A percentile compares a stretch with the other conserved stretches of the same genome.
Evolutionary conservation across 2,329 filamentous ascomycete genomes (phyloP).

Genomic region (Clonostachys sp.): DNA sequence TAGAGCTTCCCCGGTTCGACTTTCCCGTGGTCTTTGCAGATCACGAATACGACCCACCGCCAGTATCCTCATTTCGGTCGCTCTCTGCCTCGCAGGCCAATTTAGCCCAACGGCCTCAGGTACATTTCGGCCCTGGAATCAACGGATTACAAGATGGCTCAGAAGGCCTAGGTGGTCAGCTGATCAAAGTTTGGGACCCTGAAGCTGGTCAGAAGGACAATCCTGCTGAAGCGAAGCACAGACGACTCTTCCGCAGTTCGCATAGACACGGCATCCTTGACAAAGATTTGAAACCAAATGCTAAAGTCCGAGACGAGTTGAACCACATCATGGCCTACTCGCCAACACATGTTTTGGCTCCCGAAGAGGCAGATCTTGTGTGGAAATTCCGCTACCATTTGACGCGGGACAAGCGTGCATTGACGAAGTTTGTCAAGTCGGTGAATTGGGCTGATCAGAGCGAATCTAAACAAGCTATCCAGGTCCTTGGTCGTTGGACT

Average conservation of each 20-base stretch:
- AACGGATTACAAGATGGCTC: slow-evolving; percentile 57
- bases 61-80: slow-evolving; percentile 71
- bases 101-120: slow-evolving; percentile 76
- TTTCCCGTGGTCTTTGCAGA: slow-evolving; percentile 95
- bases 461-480: slow-evolving; percentile 84
- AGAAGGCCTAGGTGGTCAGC: slow-evolving; percentile 45
- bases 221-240: slow-evolving; percentile 91
- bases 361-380: slow-evolving; percentile 91
- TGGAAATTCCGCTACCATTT: slow-evolving; percentile 98
- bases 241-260: slow-evolving; percentile 84
- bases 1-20: slow-evolving; percentile 92
- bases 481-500: slow-evolving; percentile 88
- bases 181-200: slow-evolving; percentile 88
- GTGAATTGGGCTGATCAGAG: slow-evolving; percentile 87
- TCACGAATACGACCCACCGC: slow-evolving; percentile 83
- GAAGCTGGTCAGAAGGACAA: slow-evolving; percentile 88
- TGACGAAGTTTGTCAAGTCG: slow-evolving; percentile 97
- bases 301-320: slow-evolving; percentile 89
- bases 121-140: slow-evolving; percentile 87
- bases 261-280: slow-evolving; percentile 89
- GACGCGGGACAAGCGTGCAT: slow-evolving; percentile 82
- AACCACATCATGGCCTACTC: slow-evolving; percentile 90
- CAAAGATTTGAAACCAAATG: slow-evolving; percentile 91
- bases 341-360: slow-evolving; percentile 80
- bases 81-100: slow-evolving; percentile 54